Evolutionary conservation across 306 rosid genomes (phyloP).

Genomic region (Luffa acutangula): DNA sequence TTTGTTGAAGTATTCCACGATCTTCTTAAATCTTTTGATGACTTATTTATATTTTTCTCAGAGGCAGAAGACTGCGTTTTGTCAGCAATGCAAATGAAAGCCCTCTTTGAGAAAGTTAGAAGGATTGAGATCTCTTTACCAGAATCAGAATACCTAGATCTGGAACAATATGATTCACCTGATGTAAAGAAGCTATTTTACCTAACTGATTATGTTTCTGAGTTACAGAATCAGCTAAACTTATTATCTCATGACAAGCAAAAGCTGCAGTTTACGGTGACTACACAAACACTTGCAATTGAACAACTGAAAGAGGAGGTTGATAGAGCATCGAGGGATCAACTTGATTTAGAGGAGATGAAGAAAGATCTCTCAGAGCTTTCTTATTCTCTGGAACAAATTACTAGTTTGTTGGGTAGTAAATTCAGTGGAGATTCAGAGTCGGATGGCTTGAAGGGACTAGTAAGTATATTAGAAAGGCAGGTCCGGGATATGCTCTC

Average conservation of each 20-base stretch:
- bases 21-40: slow-evolving; percentile 17
- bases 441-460: slow-evolving; percentile 38
- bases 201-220: slow-evolving; percentile 40
- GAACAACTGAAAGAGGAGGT: slow-evolving; percentile 56
- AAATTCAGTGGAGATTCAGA: slow-evolving; percentile 42
- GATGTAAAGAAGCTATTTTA: slow-evolving; percentile 55
- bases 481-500: slow-evolving; percentile 38
- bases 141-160: slow-evolving; percentile 34
- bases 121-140: slow-evolving; percentile 28
- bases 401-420: slow-evolving; percentile 43
- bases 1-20: slow-evolving; percentile 11
- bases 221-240: slow-evolving; percentile 38
- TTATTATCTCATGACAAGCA: slow-evolving; percentile 50
- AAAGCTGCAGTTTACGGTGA: slow-evolving; percentile 43
- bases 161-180: slow-evolving; percentile 31
- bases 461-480: slow-evolving; percentile 47
- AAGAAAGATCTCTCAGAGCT: slow-evolving; percentile 53
- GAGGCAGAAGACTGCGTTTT: slow-evolving; percentile 46
- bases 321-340: slow-evolving; percentile 28
- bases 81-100: slow-evolving; percentile 51
- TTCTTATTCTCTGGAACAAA: slow-evolving; percentile 39
- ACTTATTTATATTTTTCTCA: slow-evolving; percentile 27
- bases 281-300: slow-evolving; percentile 39
- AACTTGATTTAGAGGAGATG: slow-evolving; percentile 44
- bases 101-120: slow-evolving; percentile 51